Base-by-base conservation (phyloP, 768 basidiomycete species). In the Holtermannia corniformis region DNA sequence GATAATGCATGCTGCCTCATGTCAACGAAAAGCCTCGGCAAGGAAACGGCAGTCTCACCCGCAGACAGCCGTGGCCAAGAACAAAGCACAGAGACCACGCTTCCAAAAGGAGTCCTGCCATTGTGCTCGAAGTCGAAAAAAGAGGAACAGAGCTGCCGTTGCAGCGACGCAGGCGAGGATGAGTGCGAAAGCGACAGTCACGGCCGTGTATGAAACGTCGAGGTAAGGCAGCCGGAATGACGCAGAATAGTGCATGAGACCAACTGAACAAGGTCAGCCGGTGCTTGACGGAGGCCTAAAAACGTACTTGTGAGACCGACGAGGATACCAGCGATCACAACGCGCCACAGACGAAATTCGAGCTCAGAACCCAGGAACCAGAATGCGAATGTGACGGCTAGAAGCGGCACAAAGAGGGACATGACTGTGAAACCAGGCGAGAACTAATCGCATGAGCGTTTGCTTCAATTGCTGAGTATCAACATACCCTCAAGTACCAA, bases 1-100 rank as follows among this genome's bases (percentile, higher is more conserved):
- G 64, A 51, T 74, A 72, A 61, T 74, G 73, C 73, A 74, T 74
- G 7, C 67, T 63, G n/a, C n/a, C n/a, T n/a, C n/a, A n/a, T n/a
- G n/a, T n/a, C n/a, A n/a, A n/a, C n/a, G n/a, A 50, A 23, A 19
- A 22, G 52, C 48, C 50, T 47, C 32, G n/a, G 40, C 11, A 19
- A 26, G 7, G 4, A 19, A 10, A 20, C 20, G 26, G 12, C 19
- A 14, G 41, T 63, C 64, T 51, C 46, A 65, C 64, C 68, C 71
- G 51, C 63, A 68, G 13, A 74, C 72, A 14, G 70, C 70, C 7
- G 62, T 56, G 20, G 70, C 69, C 37, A 73, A 51, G 45, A 66
- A 50, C 16, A 70, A n/a, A 28, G 58, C 52, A 58, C 66, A 70
- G 5, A 67, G 45, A 23, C 49, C 48, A 13, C 70, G 61, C 56